These are phyloP conservation scores for Micromonas commoda DNA, from an alignment of 139 green algal genomes.

Conservation along the genomic window DNA sequence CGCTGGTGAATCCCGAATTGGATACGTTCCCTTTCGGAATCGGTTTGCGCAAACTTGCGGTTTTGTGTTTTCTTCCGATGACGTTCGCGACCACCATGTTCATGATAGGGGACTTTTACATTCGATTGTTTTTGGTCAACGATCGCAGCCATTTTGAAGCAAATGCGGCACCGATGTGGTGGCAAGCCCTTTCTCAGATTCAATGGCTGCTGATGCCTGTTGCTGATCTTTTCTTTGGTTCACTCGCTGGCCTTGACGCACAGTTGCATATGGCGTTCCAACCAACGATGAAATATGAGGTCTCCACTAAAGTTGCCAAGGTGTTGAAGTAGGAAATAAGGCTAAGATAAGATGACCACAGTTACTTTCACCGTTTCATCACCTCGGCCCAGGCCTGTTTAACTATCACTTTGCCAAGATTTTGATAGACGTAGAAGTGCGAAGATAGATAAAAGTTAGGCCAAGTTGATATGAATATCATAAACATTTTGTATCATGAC, in stretches of 20 bases:
- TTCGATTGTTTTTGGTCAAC: conserved; percentile 15
- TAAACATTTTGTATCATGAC: no score
- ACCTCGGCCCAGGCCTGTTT: no score
- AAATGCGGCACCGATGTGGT: conserved; percentile 16
- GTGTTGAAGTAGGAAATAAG: no score
- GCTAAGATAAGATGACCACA: no score
- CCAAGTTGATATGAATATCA: no score
- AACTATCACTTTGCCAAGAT: no score
- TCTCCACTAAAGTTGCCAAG: conserved; percentile 2
- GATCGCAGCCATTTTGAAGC: conserved; percentile 10
- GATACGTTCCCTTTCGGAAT: conserved; percentile 18
- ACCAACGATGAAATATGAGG: conserved; percentile 14
- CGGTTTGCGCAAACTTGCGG: neutral
- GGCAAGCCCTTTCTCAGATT: neutral
- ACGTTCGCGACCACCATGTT: neutral
- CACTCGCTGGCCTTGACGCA: conserved; percentile 2
- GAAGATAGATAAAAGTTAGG: no score
- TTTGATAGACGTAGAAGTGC: no score
- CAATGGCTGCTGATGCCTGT: conserved; percentile 18
- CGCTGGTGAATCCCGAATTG: neutral
- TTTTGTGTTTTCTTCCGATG: conserved; percentile 8
- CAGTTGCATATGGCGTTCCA: conserved; percentile 21
- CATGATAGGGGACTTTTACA: conserved; percentile 8
- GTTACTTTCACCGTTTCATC: no score
- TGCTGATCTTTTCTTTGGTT: conserved; percentile 6